phyloP scores from a whole-genome alignment of 2,329 filamentous ascomycete species.

The Epichloe typhina region DNA sequence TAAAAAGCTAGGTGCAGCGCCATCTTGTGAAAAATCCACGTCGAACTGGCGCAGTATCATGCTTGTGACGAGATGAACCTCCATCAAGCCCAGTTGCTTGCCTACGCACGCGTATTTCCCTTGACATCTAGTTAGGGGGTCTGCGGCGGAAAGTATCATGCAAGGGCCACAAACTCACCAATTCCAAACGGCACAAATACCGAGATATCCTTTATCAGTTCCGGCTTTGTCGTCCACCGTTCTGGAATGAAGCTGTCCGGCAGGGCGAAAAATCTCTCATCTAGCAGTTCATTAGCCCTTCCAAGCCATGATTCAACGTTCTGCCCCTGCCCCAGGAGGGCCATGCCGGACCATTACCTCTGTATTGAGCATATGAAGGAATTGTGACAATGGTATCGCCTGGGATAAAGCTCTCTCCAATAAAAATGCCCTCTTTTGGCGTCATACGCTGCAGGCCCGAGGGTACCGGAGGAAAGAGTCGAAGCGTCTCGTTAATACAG shows the following conservation, averaged over 20 bases:
- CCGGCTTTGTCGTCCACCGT: conserved; percentile 19
- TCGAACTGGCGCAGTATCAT: neutral
- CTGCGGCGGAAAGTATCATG: neutral
- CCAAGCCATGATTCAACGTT: neutral
- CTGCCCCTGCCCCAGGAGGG: neutral
- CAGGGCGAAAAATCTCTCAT: conserved; percentile 9
- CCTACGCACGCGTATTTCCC: conserved; percentile 23
- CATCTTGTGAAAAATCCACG: neutral
- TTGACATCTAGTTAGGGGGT: neutral
- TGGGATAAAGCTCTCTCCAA: conserved; percentile 22
- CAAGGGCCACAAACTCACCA: conserved; percentile 9
- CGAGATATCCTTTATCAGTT: conserved; percentile 13
- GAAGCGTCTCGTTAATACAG: conserved; percentile 26
- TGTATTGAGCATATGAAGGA: conserved; percentile 7
- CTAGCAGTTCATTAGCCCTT: neutral
- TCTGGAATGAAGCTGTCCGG: conserved; percentile 20
- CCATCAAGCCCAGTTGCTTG: conserved; percentile 23
- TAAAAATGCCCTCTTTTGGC: conserved; percentile 21
- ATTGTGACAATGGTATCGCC: conserved; percentile 21
- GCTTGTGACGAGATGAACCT: conserved; percentile 10
- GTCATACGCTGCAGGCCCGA: conserved; percentile 22
- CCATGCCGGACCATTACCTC: neutral
- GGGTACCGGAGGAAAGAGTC: conserved; percentile 24
- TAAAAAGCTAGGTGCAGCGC: too few relatives aligned
- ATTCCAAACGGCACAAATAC: conserved; percentile 16